Evolutionary conservation across 345 rosid species (phyloP), one percentile per base, ranked within the genome.

Genomic region (Linum trigynum): DNA sequence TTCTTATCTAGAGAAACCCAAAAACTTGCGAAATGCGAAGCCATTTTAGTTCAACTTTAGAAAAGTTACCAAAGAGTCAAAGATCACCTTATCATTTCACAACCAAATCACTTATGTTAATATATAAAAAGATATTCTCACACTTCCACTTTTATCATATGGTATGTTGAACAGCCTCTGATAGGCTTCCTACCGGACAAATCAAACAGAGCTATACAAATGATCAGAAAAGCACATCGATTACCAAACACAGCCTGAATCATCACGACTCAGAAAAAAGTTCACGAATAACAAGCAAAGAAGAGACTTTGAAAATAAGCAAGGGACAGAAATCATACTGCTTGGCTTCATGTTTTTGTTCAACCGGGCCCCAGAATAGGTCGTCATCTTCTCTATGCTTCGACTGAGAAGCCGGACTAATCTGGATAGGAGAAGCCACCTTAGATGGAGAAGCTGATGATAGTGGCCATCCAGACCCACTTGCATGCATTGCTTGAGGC

Each of bases 311-410:
- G 14, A 23, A 38, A 3, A 37, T 15, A 45, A 39, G 10, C 41
- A 32, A 71, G 59, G 61, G 68, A 61, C 7, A 67, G 65, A 62
- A 39, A 66, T 59, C 89, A 39, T 86, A 92, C 98, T 80, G 86
- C 71, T 86, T 90, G 38, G 84, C 55, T 61, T 85, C 96, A 72
- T 83, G 89, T 77, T 78, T 84, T 59, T 85, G 95, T 71, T 87
- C 96, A 69, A 78, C 23, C 11, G 99, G 96, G 48, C 99, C 99
- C 96, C 97, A 94, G 75, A 94, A 94, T 43, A 94, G 83, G 73
- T 94, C 96, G 65, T 88, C 99, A 61, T 94, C 96, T 64, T 72
- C 96, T 72, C 79, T 84, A 63, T 76, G 48, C 71, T 85, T 94
- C 53, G 83, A 79, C 67, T 83, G 88, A 62, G 79, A 67, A 72